Conservation (phyloP, 2,329 filamentous ascomycete genomes). For the Colletotrichum noveboracense region DNA sequence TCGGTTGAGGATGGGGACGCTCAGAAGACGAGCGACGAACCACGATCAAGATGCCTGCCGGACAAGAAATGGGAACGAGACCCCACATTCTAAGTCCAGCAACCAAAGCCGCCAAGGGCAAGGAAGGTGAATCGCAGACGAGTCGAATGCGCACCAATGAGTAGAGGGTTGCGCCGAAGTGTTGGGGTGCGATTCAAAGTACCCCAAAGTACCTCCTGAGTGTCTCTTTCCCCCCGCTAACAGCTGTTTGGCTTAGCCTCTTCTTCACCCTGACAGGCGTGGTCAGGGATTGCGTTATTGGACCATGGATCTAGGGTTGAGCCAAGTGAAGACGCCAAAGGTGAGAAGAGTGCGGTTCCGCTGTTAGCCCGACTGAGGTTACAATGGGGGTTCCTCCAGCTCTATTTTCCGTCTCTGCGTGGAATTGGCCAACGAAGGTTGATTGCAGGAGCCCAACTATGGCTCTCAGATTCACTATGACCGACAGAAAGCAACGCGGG, state of each 20-base stretch:
- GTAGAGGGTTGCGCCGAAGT: constrained; percentile 3
- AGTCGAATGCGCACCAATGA: constrained; percentile 20
- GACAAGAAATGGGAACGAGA: not conserved
- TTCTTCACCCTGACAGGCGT: not conserved
- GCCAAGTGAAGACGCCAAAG: not conserved
- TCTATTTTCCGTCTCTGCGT: not conserved
- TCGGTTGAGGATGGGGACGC: constrained; percentile 11
- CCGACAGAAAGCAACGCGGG: not conserved
- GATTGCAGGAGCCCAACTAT: not conserved
- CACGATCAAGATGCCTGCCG: constrained; percentile 9
- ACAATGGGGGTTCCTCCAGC: not conserved
- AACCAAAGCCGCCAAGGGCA: constrained; percentile 4
- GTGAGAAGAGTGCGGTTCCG: not conserved
- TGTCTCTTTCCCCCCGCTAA: not conserved
- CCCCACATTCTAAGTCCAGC: constrained; percentile 1
- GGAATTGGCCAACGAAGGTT: not conserved
- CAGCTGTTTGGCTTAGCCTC: not conserved
- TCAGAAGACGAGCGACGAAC: constrained; percentile 1
- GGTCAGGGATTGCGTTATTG: constrained; percentile 6
- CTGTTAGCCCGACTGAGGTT: not conserved
- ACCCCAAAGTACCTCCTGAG: not conserved
- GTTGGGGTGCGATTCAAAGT: constrained; percentile 5
- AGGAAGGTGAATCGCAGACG: constrained; percentile 16
- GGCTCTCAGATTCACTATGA: not conserved
- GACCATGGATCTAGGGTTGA: constrained; percentile 14